Evolutionary conservation across 768 basidiomycete genomes (phyloP).

Genomic region (Nidularia pulvinata): DNA sequence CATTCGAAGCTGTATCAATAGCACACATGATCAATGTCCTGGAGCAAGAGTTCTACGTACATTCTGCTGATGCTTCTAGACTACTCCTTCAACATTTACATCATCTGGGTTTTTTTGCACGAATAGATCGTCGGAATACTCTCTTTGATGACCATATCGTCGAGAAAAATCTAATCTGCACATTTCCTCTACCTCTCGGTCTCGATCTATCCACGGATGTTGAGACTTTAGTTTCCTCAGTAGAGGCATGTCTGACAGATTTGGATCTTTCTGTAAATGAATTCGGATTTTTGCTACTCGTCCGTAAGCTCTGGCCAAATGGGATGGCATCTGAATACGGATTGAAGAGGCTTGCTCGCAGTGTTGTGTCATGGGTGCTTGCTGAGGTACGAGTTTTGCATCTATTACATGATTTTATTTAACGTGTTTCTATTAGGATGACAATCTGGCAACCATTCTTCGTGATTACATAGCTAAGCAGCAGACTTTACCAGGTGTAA

Average conservation of each 20-base stretch:
- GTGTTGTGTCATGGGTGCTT: conserved; percentile 69
- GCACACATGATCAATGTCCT: conserved; percentile 62
- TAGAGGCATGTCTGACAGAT: conserved; percentile 72
- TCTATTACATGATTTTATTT: not conserved
- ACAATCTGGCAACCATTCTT: conserved; percentile 63
- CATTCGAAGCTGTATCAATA: conserved; percentile 59
- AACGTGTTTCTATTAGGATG: conserved; percentile 43
- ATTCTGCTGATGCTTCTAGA: conserved; percentile 49
- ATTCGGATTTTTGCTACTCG: conserved; percentile 67
- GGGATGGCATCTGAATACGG: conserved; percentile 74
- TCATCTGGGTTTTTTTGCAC: conserved; percentile 60
- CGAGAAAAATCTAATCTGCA: conserved; percentile 38
- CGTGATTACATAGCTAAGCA: conserved; percentile 66
- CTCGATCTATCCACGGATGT: conserved; percentile 74
- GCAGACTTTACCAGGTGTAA: conserved; percentile 63
- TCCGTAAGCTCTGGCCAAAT: conserved; percentile 72
- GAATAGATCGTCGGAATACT: conserved; percentile 37
- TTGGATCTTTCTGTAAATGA: conserved; percentile 77
- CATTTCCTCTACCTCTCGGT: conserved; percentile 69
- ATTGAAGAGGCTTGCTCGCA: conserved; percentile 55
- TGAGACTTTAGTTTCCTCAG: conserved; percentile 67
- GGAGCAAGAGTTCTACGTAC: conserved; percentile 55
- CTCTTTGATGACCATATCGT: conserved; percentile 19
- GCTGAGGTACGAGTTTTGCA: conserved; percentile 50
- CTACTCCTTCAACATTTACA: conserved; percentile 49